phyloP scores from a whole-genome alignment of 2,329 filamentous ascomycete genomes.

The Pseudogymnoascus sp. region DNA sequence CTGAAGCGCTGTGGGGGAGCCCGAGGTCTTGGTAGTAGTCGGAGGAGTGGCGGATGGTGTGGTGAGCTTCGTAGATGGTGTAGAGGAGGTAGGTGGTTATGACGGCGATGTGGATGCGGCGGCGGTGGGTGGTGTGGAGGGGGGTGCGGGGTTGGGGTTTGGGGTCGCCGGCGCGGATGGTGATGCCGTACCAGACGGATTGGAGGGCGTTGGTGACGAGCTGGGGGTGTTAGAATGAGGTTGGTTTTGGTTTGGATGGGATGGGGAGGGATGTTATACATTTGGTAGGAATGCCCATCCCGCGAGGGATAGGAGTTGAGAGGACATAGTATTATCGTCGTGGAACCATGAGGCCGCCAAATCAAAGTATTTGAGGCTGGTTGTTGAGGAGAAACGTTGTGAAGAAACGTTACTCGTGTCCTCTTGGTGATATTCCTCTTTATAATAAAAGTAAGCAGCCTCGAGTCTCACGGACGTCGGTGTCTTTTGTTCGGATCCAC shows the following conservation, averaged over 20 bases:
- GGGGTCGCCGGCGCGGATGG: slow-evolving; percentile 81
- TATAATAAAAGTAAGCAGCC: neutral
- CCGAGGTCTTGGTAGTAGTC: slow-evolving; percentile 75
- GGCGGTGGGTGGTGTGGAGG: slow-evolving; percentile 64
- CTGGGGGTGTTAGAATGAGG: slow-evolving; percentile 34
- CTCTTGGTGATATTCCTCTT: neutral
- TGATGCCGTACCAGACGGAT: slow-evolving; percentile 74
- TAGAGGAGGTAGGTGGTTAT: slow-evolving; percentile 79
- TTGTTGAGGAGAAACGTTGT: neutral
- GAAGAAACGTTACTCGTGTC: neutral
- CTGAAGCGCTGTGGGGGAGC: slow-evolving; percentile 58
- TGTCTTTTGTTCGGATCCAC: slow-evolving; percentile 2
- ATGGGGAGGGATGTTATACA: slow-evolving; percentile 33
- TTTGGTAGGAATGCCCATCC: slow-evolving; percentile 56
- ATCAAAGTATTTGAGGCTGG: neutral
- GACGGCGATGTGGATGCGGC: slow-evolving; percentile 74
- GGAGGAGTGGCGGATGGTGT: slow-evolving; percentile 60
- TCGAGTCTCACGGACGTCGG: neutral
- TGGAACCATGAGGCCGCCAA: neutral
- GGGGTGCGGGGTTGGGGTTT: slow-evolving; percentile 63
- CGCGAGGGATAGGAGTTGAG: slow-evolving; percentile 40
- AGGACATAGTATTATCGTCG: slow-evolving; percentile 7
- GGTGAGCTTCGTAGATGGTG: slow-evolving; percentile 87
- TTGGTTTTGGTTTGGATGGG: neutral
- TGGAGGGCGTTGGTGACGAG: slow-evolving; percentile 72